A percentile compares a stretch with the other conserved stretches of the same genome.
These are phyloP conservation scores for Austroboletus eburneus DNA, from an alignment of 768 basidiomycete genomes.

Conservation along the genomic window DNA sequence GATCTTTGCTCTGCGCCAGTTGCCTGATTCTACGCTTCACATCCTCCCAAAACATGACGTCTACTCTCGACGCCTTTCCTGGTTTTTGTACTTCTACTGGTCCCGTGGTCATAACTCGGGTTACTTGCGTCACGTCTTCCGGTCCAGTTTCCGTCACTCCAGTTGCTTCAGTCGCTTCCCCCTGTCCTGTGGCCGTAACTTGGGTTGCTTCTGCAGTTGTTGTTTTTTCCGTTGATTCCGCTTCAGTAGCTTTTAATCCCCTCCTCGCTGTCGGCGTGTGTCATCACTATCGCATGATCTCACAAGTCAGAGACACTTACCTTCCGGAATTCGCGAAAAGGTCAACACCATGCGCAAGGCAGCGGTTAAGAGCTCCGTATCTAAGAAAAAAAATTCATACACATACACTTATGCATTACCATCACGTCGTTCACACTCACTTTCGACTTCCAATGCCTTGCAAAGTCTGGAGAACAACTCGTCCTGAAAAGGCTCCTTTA, in stretches of 20 bases:
- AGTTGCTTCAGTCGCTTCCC: no score
- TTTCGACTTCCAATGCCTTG: slow-evolving; percentile 10
- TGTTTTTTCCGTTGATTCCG: no score
- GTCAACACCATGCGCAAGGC: slow-evolving; percentile 17
- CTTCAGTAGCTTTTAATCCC: no score
- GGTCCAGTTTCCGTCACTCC: no score
- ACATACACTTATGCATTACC: not conserved
- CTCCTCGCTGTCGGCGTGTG: not conserved
- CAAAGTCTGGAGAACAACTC: slow-evolving; percentile 7
- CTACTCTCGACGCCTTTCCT: no score
- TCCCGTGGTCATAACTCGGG: no score
- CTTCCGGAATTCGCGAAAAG: slow-evolving; percentile 16
- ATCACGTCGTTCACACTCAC: slow-evolving; percentile 8
- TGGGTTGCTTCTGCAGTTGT: not conserved
- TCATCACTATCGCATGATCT: not conserved
- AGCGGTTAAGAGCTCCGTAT: slow-evolving; percentile 7
- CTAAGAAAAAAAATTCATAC: slow-evolving; percentile 3
- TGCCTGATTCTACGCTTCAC: slow-evolving; percentile 15
- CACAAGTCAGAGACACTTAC: not conserved
- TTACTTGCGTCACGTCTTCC: no score
- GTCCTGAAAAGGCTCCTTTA: not conserved
- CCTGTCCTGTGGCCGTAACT: no score
- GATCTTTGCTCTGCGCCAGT: slow-evolving; percentile 8
- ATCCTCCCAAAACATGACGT: not conserved
- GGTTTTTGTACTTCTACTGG: no score